These are phyloP conservation scores for Globisporangium sylvaticum DNA, from an alignment of 352 stramenopile species.

Conservation along the genomic window DNA sequence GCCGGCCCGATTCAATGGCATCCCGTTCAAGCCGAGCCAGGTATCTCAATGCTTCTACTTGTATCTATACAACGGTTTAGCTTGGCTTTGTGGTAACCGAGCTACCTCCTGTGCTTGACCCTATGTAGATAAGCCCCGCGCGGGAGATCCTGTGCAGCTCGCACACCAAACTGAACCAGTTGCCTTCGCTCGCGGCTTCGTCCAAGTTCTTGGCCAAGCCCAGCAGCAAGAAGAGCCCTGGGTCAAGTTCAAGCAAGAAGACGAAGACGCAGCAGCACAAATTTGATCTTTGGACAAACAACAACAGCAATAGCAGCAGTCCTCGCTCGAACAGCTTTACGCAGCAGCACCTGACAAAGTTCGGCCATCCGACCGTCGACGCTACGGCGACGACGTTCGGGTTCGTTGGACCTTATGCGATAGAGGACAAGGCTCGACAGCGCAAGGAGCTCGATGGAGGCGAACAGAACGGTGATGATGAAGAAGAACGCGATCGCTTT, in stretches of 20 bases:
- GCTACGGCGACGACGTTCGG: conserved; percentile 19
- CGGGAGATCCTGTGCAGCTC: conserved; percentile 46
- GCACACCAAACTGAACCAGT: conserved; percentile 44
- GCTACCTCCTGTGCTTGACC: background rate
- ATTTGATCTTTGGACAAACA: background rate
- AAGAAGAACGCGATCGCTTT: background rate
- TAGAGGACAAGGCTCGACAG: conserved; percentile 1
- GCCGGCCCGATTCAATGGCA: conserved; percentile 54
- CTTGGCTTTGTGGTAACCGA: background rate
- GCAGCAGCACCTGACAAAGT: conserved; percentile 8
- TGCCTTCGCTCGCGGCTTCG: conserved; percentile 34
- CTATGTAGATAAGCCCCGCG: conserved; percentile 34
- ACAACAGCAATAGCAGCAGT: conserved; percentile 12
- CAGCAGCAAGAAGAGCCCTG: background rate
- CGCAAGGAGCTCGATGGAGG: background rate
- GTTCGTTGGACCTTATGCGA: conserved; percentile 24
- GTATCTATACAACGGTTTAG: background rate
- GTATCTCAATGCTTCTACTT: conserved; percentile 15
- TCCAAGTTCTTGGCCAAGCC: background rate
- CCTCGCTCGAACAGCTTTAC: background rate
- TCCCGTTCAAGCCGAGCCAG: conserved; percentile 56
- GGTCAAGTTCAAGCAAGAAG: conserved; percentile 14
- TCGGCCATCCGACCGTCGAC: conserved; percentile 18
- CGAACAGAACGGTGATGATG: background rate
- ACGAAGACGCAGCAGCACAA: background rate